Conservation (phyloP, 2,329 filamentous ascomycete genomes). For the Huntiella abstrusa region DNA sequence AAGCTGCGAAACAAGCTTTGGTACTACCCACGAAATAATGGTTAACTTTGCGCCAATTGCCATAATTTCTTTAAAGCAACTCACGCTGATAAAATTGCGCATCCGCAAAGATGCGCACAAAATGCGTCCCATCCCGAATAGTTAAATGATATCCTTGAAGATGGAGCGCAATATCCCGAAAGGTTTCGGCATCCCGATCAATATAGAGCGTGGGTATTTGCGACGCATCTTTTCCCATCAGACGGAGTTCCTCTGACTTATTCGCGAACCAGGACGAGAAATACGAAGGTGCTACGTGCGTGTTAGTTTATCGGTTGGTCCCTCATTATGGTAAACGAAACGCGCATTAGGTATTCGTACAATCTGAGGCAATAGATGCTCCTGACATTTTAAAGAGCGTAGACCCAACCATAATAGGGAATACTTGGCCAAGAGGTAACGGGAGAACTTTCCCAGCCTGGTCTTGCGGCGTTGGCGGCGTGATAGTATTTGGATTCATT, state of each 20-base stretch:
- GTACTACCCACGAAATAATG: constrained; percentile 34
- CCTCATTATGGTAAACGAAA: background rate
- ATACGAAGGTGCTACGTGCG: constrained; percentile 64
- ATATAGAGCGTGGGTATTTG: constrained; percentile 71
- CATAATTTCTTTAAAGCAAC: background rate
- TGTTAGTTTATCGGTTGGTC: too few relatives aligned
- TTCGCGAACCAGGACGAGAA: constrained; percentile 88
- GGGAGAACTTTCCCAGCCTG: constrained; percentile 33
- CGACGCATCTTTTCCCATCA: constrained; percentile 26
- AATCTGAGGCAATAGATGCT: constrained; percentile 54
- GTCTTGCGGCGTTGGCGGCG: background rate
- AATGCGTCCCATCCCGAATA: constrained; percentile 67
- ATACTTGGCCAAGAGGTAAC: constrained; percentile 52
- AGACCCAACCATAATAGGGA: constrained; percentile 55
- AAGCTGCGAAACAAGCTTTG: constrained; percentile 73
- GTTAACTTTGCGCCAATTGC: background rate
- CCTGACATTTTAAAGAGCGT: constrained; percentile 57
- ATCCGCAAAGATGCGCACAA: constrained; percentile 82
- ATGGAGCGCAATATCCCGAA: constrained; percentile 75
- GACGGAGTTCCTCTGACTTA: constrained; percentile 49
- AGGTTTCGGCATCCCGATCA: constrained; percentile 77
- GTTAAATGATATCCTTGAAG: constrained; percentile 79
- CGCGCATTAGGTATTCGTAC: constrained; percentile 19
- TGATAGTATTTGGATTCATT: too few relatives aligned
- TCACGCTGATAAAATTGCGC: constrained; percentile 81